Base-by-base conservation (phyloP, 225 moss, liverwort and hornwort species). In the Polytrichum formosum region DNA sequence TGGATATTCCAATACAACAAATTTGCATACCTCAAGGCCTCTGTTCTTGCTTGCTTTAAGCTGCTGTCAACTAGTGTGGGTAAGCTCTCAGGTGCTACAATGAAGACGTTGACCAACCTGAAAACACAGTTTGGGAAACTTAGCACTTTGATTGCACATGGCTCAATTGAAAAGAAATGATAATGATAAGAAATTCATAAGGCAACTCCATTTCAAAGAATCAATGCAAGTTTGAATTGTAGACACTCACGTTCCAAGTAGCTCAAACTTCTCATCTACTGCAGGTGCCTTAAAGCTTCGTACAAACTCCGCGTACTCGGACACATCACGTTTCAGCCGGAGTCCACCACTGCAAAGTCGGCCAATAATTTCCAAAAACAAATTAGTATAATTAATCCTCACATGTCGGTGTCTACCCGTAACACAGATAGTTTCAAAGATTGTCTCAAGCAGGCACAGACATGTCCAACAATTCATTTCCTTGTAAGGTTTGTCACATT, bases 41-140 rank as follows among this genome's bases (percentile, higher is more conserved):
- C 98, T 72, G 89, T 87, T 71, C 94, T 85, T 63, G 94, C 92
- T 77, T 94, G 98, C 80, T 99, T 94, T 64, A 99, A 84, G 79
- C 98, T 99, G 87, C 91, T 92, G 65, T 99, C 98, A 29, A 99
- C 92, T 79, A 99, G 77, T 67, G 95, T 99, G 58, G 98, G 94
- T 72, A 99, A 83, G 79, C 94, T 99, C 74, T 99, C 98, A 26
- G 98, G 98, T 55, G 94, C 98, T 68, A 99, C 98, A 72, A 99
- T 99, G 72, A 99, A 99, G 55, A 99, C 94, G 67, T 99, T 99
- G 67, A 99, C 94, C 88, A 99, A 82, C 77, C 98, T 99, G 92
- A 74, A 76, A 80, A 28, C 80, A 75, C 16, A 46, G 46, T 46
- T 46, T 46, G 46, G 46, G 13, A 46, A 46, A 13, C 46, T 59